Conservation (phyloP, 164 flowering plant species). For the Umbilicus rupestris region DNA sequence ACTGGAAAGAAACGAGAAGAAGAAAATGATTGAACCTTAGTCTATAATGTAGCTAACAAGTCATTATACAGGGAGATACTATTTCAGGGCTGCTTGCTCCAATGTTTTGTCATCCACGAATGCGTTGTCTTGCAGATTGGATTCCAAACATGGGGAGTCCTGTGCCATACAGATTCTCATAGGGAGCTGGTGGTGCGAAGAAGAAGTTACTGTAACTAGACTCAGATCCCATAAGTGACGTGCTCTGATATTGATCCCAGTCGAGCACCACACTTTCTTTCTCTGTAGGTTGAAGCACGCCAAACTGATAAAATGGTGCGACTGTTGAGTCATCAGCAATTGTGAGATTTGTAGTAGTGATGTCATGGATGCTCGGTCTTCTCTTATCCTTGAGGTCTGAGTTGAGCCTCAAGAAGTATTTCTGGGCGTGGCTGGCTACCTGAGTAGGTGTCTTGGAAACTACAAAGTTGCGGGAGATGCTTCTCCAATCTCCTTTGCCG, state of each 20-base stretch:
- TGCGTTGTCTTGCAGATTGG: slow-evolving; percentile 5
- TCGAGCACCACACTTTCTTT: not conserved
- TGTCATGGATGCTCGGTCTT: slow-evolving; percentile 4
- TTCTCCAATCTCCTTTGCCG: slow-evolving; percentile 4
- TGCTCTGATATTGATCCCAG: not conserved
- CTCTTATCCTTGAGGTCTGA: not conserved
- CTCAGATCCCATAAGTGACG: not conserved
- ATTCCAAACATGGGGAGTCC: not conserved
- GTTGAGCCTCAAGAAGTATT: slow-evolving; percentile 1
- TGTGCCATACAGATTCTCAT: not conserved
- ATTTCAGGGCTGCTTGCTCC: too few relatives aligned
- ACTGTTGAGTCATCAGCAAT: not conserved
- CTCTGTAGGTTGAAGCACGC: not conserved
- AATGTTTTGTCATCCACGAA: slow-evolving; percentile 5
- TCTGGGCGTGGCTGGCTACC: slow-evolving; percentile 1
- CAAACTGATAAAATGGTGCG: not conserved
- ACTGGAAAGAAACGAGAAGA: too few relatives aligned
- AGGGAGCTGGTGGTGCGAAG: not conserved
- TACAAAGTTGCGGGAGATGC: slow-evolving; percentile 3
- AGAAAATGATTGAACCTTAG: not conserved
- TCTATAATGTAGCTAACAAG: not conserved
- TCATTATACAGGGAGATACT: too few relatives aligned
- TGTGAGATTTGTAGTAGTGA: slow-evolving; percentile 1
- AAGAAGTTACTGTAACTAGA: not conserved
- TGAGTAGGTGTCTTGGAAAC: not conserved